Conservation (phyloP, 2,329 filamentous ascomycete species). For the Podosphaera fusca region DNA sequence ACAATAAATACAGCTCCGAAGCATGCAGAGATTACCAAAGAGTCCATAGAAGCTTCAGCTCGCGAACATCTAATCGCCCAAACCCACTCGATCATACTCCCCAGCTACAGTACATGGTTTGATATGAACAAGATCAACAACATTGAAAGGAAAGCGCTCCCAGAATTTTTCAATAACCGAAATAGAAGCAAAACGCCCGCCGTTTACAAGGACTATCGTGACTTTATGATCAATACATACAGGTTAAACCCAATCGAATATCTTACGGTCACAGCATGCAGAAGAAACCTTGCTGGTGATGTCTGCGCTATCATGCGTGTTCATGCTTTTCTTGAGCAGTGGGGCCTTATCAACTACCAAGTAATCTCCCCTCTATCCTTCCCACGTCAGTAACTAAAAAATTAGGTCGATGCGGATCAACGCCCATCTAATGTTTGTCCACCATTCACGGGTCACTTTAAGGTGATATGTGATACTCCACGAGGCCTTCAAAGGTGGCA, state of each 20-base stretch:
- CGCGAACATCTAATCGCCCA: constrained; percentile 82
- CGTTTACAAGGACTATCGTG: constrained; percentile 95
- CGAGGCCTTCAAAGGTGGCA: constrained; percentile 89
- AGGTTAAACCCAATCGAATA: constrained; percentile 89
- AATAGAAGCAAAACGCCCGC: constrained; percentile 95
- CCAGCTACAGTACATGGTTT: constrained; percentile 97
- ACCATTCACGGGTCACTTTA: constrained; percentile 93
- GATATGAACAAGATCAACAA: constrained; percentile 86
- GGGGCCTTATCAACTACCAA: constrained; percentile 98
- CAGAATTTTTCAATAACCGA: constrained; percentile 94
- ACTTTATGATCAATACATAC: constrained; percentile 99
- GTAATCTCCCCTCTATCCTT: constrained; percentile 23
- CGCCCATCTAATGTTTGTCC: constrained; percentile 87
- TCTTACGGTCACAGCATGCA: constrained; percentile 85
- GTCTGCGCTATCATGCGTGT: constrained; percentile 99
- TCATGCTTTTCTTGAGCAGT: constrained; percentile 92
- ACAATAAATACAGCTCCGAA: constrained; percentile 22
- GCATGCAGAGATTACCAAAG: constrained; percentile 48
- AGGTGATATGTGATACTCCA: constrained; percentile 84
- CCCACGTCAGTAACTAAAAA: constrained; percentile 3
- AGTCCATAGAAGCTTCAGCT: constrained; percentile 62
- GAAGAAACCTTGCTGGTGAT: constrained; percentile 84
- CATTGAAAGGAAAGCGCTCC: constrained; percentile 81
- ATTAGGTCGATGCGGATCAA: constrained; percentile 81
- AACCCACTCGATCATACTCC: constrained; percentile 85